These are phyloP conservation scores for Xerocomellus amylosporus DNA, from an alignment of 768 basidiomycete species.

Conservation along the genomic window DNA sequence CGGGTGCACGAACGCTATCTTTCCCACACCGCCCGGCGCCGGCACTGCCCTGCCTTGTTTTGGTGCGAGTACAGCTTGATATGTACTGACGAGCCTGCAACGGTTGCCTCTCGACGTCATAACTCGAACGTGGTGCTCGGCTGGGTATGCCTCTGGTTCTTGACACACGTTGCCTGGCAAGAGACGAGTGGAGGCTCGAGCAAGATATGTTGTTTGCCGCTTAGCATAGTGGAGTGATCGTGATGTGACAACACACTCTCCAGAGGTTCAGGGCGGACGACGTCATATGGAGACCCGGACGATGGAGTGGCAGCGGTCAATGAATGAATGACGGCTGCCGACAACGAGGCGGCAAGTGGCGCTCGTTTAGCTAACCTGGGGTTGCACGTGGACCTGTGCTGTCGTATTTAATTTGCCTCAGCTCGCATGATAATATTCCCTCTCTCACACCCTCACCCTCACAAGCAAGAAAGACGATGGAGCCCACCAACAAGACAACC, in stretches of 20 bases:
- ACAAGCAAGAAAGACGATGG: conserved; percentile 31
- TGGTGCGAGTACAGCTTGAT: background rate
- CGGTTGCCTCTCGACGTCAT: background rate
- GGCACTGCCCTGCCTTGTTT: too few species aligned
- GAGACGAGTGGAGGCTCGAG: background rate
- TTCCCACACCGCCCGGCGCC: too few species aligned
- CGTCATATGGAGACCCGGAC: background rate
- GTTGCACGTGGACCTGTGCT: conserved; percentile 13
- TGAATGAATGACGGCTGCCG: background rate
- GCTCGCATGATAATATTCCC: background rate
- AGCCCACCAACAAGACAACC: conserved; percentile 34
- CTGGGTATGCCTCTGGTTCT: background rate
- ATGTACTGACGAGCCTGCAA: background rate
- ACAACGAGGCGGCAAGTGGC: conserved; percentile 5
- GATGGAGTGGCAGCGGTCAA: background rate
- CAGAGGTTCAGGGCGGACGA: too few species aligned
- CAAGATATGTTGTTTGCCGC: background rate
- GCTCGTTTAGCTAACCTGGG: background rate
- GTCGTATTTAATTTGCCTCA: conserved; percentile 16
- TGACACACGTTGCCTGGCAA: background rate
- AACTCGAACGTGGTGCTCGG: background rate
- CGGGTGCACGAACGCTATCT: conserved; percentile 3
- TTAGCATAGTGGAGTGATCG: background rate
- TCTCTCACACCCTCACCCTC: conserved; percentile 14
- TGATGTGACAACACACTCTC: too few species aligned